Percentiles rank a stretch among this genome's conserved stretches.
Conservation (phyloP, 768 basidiomycete species). For the Leccinum pellstonianum region DNA sequence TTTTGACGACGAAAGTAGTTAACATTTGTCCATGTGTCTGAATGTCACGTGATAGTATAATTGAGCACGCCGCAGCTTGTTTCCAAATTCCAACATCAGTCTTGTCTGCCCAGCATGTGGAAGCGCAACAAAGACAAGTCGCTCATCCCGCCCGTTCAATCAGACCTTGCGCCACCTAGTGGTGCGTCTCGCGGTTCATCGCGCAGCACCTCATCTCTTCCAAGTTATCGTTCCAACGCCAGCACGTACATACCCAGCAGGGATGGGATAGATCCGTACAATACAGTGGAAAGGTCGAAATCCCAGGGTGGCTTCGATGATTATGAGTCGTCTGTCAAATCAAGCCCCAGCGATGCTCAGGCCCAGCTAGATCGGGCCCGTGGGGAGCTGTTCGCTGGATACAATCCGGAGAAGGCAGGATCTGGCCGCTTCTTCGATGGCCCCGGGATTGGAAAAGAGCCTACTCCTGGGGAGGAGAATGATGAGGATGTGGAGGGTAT, state of each 20-base stretch:
- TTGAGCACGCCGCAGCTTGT: not conserved
- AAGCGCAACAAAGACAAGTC: constrained; percentile 67
- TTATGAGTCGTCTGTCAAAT: constrained; percentile 16
- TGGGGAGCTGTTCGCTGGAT: constrained; percentile 73
- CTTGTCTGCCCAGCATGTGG: constrained; percentile 29
- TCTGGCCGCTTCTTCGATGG: constrained; percentile 73
- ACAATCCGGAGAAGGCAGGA: constrained; percentile 56
- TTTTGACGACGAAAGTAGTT: constrained; percentile 26
- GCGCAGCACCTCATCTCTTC: constrained; percentile 39
- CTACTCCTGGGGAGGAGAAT: constrained; percentile 64
- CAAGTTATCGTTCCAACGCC: constrained; percentile 50
- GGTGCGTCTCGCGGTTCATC: constrained; percentile 30
- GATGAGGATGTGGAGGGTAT: constrained; percentile 94
- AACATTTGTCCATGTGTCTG: not conserved
- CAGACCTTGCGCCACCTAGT: constrained; percentile 30
- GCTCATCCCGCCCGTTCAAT: constrained; percentile 65
- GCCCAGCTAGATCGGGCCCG: constrained; percentile 62
- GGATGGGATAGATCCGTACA: constrained; percentile 58
- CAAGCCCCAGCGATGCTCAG: constrained; percentile 32
- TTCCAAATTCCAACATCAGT: not conserved
- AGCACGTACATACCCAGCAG: constrained; percentile 68
- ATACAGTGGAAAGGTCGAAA: constrained; percentile 28
- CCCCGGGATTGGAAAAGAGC: constrained; percentile 44
- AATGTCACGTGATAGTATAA: constrained; percentile 14
- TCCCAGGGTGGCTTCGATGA: constrained; percentile 29